These are phyloP conservation scores for Phytophthora foliorum DNA, from an alignment of 352 stramenopile species.

Conservation along the genomic window DNA sequence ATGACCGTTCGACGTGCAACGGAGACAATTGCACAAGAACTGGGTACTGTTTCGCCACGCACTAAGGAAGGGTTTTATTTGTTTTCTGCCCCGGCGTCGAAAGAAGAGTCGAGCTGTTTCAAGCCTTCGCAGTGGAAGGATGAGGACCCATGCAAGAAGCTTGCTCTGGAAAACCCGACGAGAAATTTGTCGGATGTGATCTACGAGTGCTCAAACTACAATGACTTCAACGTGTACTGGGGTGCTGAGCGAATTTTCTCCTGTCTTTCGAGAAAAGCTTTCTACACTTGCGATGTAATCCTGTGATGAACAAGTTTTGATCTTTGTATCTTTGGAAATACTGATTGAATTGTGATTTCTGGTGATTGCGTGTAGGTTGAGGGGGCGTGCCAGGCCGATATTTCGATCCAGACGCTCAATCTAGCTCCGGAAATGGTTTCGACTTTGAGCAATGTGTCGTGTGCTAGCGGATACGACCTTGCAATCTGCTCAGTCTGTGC, in stretches of 20 bases:
- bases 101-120: conserved; percentile 35
- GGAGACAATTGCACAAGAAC: conserved; percentile 51
- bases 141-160: conserved; percentile 58
- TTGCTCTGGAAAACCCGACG: conserved; percentile 23
- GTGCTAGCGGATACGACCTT: conserved; percentile 60
- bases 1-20: conserved; percentile 63
- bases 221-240: conserved; percentile 68
- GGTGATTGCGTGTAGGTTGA: conserved; percentile 36
- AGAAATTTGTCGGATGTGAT: conserved; percentile 50
- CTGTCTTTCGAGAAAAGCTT: conserved; percentile 59
- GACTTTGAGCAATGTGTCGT: conserved; percentile 41
- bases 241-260: conserved; percentile 62
- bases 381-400: conserved; percentile 55
- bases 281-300: conserved; percentile 75
- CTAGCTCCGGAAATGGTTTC: conserved; percentile 3
- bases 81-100: conserved; percentile 58
- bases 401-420: conserved; percentile 52
- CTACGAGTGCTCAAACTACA: conserved; percentile 42
- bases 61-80: conserved; percentile 69
- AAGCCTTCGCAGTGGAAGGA: conserved; percentile 52
- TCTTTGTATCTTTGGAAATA: background rate
- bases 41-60: conserved; percentile 61
- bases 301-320: background rate
- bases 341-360: background rate
- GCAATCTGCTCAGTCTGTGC: conserved; percentile 79